These are phyloP conservation scores for Candida sp. DNA, from an alignment of 1,139 yeast genomes.

Conservation along the genomic window DNA sequence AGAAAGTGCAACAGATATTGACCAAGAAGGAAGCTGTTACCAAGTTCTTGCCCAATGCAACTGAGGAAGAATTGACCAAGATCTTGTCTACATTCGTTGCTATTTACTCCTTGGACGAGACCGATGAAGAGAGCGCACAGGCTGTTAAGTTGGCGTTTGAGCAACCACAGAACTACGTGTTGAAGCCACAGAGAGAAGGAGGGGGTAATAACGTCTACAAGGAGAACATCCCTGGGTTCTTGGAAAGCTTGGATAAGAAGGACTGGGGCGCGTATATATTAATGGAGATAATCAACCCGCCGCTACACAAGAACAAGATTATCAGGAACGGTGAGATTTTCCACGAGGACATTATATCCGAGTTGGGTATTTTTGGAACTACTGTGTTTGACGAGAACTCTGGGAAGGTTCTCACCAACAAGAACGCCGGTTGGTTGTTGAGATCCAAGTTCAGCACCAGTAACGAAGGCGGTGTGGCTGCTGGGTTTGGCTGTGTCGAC, in stretches of 20 bases:
- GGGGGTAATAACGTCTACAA: slow-evolving; percentile 93
- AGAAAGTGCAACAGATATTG: slow-evolving; percentile 88
- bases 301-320: slow-evolving; percentile 67
- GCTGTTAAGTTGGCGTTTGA: slow-evolving; percentile 76
- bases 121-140: slow-evolving; percentile 59
- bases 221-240: slow-evolving; percentile 77
- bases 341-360: slow-evolving; percentile 79
- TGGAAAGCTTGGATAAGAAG: slow-evolving; percentile 60
- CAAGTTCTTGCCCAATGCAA: slow-evolving; percentile 44
- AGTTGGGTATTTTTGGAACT: slow-evolving; percentile 90
- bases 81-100: slow-evolving; percentile 75
- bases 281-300: slow-evolving; percentile 91
- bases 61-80: slow-evolving; percentile 27
- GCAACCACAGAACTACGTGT: slow-evolving; percentile 71
- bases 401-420: slow-evolving; percentile 63
- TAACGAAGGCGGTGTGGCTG: slow-evolving; percentile 98
- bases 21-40: slow-evolving; percentile 56
- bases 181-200: slow-evolving; percentile 98
- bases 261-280: slow-evolving; percentile 93
- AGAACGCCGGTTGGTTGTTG: slow-evolving; percentile 80
- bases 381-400: slow-evolving; percentile 69
- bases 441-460: slow-evolving; percentile 88
- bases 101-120: slow-evolving; percentile 82
- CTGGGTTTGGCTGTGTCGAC: slow-evolving; percentile 98
- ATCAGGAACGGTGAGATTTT: slow-evolving; percentile 66